phyloP scores from a whole-genome alignment of 176 grass and related monocot genomes.

The Ensete ventricosum region DNA sequence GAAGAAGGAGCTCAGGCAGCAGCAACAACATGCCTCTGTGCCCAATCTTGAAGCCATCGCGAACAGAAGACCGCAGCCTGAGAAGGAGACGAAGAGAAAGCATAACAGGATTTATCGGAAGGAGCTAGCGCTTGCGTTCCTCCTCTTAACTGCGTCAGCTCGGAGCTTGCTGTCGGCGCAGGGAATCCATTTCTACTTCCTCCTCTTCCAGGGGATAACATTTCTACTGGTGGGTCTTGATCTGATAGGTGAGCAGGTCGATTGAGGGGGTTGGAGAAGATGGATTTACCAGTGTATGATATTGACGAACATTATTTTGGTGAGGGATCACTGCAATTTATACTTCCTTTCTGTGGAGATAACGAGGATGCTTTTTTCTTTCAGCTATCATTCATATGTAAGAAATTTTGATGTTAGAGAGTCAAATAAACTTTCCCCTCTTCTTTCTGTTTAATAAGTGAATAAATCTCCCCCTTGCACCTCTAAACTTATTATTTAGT shows the following conservation, averaged over 20 bases:
- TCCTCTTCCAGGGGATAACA: conserved; percentile 39
- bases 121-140: conserved; percentile 37
- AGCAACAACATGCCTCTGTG: neutral
- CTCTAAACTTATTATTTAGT: too few relatives aligned
- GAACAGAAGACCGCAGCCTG: conserved; percentile 6
- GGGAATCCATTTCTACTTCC: conserved; percentile 49
- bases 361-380: neutral
- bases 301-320: neutral
- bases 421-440: neutral
- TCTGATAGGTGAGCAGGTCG: conserved; percentile 41
- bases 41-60: conserved; percentile 8
- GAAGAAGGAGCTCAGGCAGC: too few relatives aligned
- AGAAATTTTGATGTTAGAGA: neutral
- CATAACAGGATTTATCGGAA: conserved; percentile 45
- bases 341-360: neutral
- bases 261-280: neutral
- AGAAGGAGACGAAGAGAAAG: conserved; percentile 24
- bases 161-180: conserved; percentile 43
- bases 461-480: too few relatives aligned
- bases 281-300: too few relatives aligned
- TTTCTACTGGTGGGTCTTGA: conserved; percentile 44
- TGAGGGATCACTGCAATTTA: conserved; percentile 7
- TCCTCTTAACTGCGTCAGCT: conserved; percentile 33
- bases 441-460: too few relatives aligned
- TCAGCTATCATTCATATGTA: neutral